Conservation (phyloP, 2,329 filamentous ascomycete species). For the Bisporella sp. region DNA sequence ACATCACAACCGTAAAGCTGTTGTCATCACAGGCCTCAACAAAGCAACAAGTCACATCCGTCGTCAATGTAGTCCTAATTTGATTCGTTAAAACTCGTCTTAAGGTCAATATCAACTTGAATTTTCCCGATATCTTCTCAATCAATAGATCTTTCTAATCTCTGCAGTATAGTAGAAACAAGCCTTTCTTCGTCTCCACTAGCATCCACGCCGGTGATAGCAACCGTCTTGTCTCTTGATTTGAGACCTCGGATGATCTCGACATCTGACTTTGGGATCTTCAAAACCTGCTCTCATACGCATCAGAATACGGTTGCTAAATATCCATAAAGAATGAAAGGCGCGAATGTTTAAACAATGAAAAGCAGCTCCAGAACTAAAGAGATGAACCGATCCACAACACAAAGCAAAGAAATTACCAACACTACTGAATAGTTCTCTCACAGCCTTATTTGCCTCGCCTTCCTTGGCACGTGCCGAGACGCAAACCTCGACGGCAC, state of each 20-base stretch:
- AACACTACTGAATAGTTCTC: slow-evolving; percentile 55
- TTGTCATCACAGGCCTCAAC: too few species aligned
- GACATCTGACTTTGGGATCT: slow-evolving; percentile 56
- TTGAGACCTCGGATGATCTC: slow-evolving; percentile 56
- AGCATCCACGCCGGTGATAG: slow-evolving; percentile 25
- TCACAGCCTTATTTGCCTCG: slow-evolving; percentile 62
- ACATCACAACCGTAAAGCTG: too few species aligned
- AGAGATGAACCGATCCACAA: too few species aligned
- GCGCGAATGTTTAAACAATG: background rate
- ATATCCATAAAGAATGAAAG: too few species aligned
- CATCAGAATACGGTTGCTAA: too few species aligned
- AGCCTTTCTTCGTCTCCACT: slow-evolving; percentile 27
- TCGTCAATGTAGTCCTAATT: too few species aligned
- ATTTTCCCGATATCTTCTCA: slow-evolving; percentile 1
- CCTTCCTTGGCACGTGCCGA: slow-evolving; percentile 58
- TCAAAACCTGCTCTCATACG: slow-evolving; percentile 38
- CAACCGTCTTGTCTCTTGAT: slow-evolving; percentile 56
- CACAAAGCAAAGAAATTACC: slow-evolving; percentile 4
- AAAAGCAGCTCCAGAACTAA: background rate
- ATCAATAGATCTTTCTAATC: slow-evolving; percentile 16
- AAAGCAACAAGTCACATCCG: too few species aligned
- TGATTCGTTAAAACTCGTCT: too few species aligned
- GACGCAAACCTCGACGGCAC: slow-evolving; percentile 57
- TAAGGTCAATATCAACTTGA: too few species aligned
- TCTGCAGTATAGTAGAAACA: slow-evolving; percentile 18